Base-by-base conservation (phyloP, 768 basidiomycete species). In the Lactifluus subvellereus region DNA sequence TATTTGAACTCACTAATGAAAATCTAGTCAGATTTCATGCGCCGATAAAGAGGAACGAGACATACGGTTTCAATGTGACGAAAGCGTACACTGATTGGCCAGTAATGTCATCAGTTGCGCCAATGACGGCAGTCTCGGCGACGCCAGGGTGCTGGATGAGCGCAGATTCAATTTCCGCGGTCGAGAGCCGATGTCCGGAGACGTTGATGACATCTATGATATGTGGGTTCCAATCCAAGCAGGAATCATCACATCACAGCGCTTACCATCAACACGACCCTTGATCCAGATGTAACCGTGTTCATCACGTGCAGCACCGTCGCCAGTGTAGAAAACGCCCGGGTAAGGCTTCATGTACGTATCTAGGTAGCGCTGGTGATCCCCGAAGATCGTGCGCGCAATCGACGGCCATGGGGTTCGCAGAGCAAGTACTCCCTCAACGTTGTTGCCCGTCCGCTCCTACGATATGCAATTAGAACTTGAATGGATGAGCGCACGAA, bases 221-320 rank as follows among this genome's bases (percentile, higher is more conserved):
- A 61, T 33, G 43, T 51, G 18, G 16, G 45, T 57, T 20, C 22
- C 38, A 50, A 62, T 57, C 27, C 48, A 54, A 7, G 60, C 48
- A 54, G 6, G 60, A 20, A 62, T 33, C 5, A 16, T 43, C 47
- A 67, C 20, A 27, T 48, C 43, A 22, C 13, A 51, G 9, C 43
- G 81, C 76, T 67, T 80, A 84, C 89, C 94, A 74, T 99, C 97
- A 54, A 98, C 84, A 68, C 97, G 86, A 56, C 96, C 97, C 75
- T 94, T 94, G 76, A 99, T 98, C 96, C 97, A 98, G 72, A 96
- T 90, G 77, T 99, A 98, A 2, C 96, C 97, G 69, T 98, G 86
- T 67, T 88, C 85, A 71, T 98, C 97, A 22, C 96, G 84, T 14
- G 89, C 88, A 33, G 95, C 96, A 49, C 96, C 97, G 70, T 99